Conservation (phyloP, 352 stramenopile genomes). For the Phytophthora capsici region DNA sequence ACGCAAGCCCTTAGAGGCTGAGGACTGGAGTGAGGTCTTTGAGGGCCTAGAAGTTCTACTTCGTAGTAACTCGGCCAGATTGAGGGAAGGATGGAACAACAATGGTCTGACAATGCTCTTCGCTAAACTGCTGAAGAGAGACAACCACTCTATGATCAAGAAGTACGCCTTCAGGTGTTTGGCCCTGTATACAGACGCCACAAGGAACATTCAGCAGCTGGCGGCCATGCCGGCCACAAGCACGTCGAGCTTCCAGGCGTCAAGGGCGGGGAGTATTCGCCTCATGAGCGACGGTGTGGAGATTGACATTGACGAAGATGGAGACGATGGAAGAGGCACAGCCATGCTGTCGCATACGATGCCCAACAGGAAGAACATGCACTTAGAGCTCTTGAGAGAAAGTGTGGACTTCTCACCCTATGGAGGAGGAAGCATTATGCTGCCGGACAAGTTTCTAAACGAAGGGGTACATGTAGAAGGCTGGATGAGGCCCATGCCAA, state of each 20-base stretch:
- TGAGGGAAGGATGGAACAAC: conserved; percentile 86
- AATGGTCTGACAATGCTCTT: conserved; percentile 85
- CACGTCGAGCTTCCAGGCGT: conserved; percentile 42
- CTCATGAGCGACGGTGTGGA: conserved; percentile 48
- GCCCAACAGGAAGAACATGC: conserved; percentile 61
- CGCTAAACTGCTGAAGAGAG: conserved; percentile 81
- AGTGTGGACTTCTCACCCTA: conserved; percentile 89
- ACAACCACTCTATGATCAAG: conserved; percentile 90
- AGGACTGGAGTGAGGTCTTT: conserved; percentile 91
- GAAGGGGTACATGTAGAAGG: conserved; percentile 86
- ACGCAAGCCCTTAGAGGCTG: conserved; percentile 82
- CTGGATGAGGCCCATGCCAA: conserved; percentile 81
- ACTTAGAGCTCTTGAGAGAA: conserved; percentile 80
- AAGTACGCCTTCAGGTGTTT: conserved; percentile 90
- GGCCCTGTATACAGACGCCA: conserved; percentile 83
- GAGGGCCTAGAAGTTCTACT: conserved; percentile 86
- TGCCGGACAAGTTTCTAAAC: conserved; percentile 85
- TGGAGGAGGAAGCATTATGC: conserved; percentile 78
- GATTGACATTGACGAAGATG: conserved; percentile 56
- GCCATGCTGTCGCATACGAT: conserved; percentile 41
- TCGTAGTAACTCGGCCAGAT: conserved; percentile 67
- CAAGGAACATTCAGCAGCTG: conserved; percentile 75
- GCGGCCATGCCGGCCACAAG: conserved; percentile 44
- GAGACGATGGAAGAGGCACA: conserved; percentile 44
- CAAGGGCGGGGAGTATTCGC: conserved; percentile 45